Evolutionary conservation across 2,329 filamentous ascomycete species (phyloP), one percentile per base, ranked within the genome.

Genomic region (Pseudogymnoascus sp.): DNA sequence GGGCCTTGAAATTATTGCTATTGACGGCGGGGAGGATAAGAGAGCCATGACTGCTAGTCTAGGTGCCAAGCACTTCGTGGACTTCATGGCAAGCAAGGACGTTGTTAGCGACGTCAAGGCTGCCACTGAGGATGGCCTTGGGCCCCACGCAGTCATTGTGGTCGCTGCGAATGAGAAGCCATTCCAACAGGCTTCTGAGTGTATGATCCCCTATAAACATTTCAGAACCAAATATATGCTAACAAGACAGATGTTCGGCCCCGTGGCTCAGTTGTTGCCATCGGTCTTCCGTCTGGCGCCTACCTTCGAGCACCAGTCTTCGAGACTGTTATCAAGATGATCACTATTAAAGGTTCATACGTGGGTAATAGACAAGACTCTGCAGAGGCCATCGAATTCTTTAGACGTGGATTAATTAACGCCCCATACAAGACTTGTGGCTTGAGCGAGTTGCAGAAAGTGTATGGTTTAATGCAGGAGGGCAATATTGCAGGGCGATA

Each of bases 361-460:
- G 93, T 97, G 67, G 93, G 93, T 62, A 97, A 96, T 79, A 84
- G 93, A 68, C 85, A 88, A 72, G 93, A 97, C 74, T 88, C 86
- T 1, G 84, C 86, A 60, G 93, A 97, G 79, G 92, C 93, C 2
- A 80, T 97, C 65, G 92, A 96, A 67, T 97, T 97, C 79, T 97
- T 84, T 80, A 79, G 82, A 62, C 82, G 88, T 24, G 93, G 93
- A n/a, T 77, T 94, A 65, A 92, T 97, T 81, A 88, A 90, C 72
- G 86, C 86, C 5, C 93, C 93, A 7, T 94, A 83, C 83, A 95
- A 96, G 86, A 84, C 84, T 6, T 85, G 91, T 60, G 90, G 91
- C 10, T 79, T 97, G 64, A 88, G 85, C 70, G 82, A 97, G 75
- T 80, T 97, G 66, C 83, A 87, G 66, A 81, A 84, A 60, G 88